These are phyloP conservation scores for Rubia yunnanensis DNA, from an alignment of 257 asterid species.

Conservation along the genomic window DNA sequence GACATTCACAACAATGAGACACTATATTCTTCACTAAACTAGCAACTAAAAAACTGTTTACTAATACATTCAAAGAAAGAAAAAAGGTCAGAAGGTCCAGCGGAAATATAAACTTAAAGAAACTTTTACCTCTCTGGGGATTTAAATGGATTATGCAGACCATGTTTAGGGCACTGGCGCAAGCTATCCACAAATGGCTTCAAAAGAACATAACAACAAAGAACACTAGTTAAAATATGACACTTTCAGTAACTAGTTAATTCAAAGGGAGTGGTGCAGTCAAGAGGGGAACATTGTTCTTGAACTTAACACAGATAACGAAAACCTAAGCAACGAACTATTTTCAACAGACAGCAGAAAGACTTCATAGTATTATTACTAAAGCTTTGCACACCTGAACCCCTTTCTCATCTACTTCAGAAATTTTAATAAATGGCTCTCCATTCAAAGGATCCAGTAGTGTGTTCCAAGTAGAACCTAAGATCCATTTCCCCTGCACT, in stretches of 20 bases:
- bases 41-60: not conserved
- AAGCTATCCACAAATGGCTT: conserved; percentile 97
- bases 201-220: conserved; percentile 14
- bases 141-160: conserved; percentile 89
- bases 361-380: not conserved
- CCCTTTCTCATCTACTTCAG: conserved; percentile 72
- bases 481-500: conserved; percentile 92
- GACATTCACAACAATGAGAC: not conserved
- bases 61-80: not conserved
- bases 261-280: not conserved
- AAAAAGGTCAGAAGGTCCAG: not conserved
- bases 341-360: not conserved
- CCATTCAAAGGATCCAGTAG: conserved; percentile 86
- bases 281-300: not conserved
- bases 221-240: conserved; percentile 5
- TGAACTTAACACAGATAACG: not conserved
- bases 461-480: conserved; percentile 52
- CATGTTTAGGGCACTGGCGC: conserved; percentile 84
- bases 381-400: conserved; percentile 36
- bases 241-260: not conserved
- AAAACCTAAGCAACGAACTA: not conserved
- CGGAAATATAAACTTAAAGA: conserved; percentile 1
- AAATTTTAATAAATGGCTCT: conserved; percentile 74
- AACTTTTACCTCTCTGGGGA: conserved; percentile 73
- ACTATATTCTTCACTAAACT: not conserved